These are phyloP conservation scores for Kodamaea jinghongensis DNA, from an alignment of 805 yeast genomes.

Conservation along the genomic window DNA sequence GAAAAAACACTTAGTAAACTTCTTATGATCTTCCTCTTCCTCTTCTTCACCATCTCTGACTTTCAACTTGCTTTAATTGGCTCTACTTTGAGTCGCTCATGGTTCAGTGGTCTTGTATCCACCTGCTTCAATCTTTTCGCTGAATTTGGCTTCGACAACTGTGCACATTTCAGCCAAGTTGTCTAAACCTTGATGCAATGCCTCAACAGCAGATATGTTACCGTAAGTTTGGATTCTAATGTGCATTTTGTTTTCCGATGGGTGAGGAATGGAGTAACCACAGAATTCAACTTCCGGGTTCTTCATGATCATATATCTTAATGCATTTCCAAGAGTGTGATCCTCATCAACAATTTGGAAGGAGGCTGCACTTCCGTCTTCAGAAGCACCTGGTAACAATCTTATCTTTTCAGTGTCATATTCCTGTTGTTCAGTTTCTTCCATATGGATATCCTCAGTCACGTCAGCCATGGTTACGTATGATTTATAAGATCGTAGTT, in stretches of 20 bases:
- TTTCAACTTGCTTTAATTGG: no score
- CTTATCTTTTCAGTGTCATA: constrained; percentile 57
- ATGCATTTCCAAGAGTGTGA: constrained; percentile 92
- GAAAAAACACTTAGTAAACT: not conserved
- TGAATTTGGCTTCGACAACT: constrained; percentile 76
- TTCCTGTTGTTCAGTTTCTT: constrained; percentile 33
- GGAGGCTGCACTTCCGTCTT: constrained; percentile 92
- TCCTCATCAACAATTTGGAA: constrained; percentile 93
- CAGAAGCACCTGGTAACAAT: constrained; percentile 80
- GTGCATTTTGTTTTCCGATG: constrained; percentile 87
- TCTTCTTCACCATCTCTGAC: no score
- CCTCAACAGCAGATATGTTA: constrained; percentile 81
- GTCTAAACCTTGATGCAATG: constrained; percentile 85
- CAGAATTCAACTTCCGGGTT: constrained; percentile 98
- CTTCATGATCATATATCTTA: constrained; percentile 93
- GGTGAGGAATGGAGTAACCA: constrained; percentile 98
- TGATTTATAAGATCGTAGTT: not conserved
- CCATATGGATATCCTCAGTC: constrained; percentile 21
- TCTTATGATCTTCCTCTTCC: no score
- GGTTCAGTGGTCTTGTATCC: constrained; percentile 51
- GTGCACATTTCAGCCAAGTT: constrained; percentile 81
- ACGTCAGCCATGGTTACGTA: constrained; percentile 20
- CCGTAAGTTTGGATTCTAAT: constrained; percentile 94
- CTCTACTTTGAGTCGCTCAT: constrained; percentile 17
- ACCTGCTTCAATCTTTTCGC: constrained; percentile 61